Percentiles rank a stretch among this genome's conserved stretches.
Evolutionary conservation across 176 grass and related monocot genomes (phyloP).

Genomic region (Metroxylon sagu): DNA sequence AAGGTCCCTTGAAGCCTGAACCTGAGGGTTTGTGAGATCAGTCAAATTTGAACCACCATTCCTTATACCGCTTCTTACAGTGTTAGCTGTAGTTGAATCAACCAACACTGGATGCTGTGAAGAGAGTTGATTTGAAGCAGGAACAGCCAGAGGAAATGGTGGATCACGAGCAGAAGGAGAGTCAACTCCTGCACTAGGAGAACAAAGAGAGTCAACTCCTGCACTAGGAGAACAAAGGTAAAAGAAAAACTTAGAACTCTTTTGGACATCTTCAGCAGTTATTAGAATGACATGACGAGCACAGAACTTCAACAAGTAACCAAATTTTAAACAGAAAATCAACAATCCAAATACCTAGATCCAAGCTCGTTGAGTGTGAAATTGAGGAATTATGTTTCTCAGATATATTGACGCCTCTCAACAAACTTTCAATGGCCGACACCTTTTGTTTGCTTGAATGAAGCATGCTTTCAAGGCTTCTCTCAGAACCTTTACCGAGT

Average conservation of each 20-base stretch:
- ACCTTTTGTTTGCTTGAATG: slow-evolving; percentile 96
- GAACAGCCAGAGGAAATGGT: slow-evolving; percentile 46
- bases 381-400: slow-evolving; percentile 65
- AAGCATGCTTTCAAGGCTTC: slow-evolving; percentile 90
- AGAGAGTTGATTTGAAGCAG: slow-evolving; percentile 54
- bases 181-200: slow-evolving; percentile 91
- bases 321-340: not conserved
- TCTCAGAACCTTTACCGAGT: slow-evolving; percentile 49
- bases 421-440: slow-evolving; percentile 95
- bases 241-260: slow-evolving; percentile 11
- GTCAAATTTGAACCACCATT: slow-evolving; percentile 66
- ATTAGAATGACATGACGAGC: too few species aligned
- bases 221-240: slow-evolving; percentile 61
- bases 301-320: too few species aligned
- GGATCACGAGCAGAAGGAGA: slow-evolving; percentile 84
- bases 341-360: slow-evolving; percentile 74
- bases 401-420: slow-evolving; percentile 71
- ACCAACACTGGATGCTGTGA: slow-evolving; percentile 48
- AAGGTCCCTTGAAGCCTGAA: slow-evolving; percentile 40
- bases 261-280: too few species aligned
- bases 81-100: slow-evolving; percentile 58
- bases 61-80: slow-evolving; percentile 36
- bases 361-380: slow-evolving; percentile 74
- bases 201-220: slow-evolving; percentile 83
- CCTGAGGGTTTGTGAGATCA: slow-evolving; percentile 46